These are phyloP conservation scores for Aspergillus sp. DNA, from an alignment of 2,329 filamentous ascomycete genomes.

Conservation along the genomic window DNA sequence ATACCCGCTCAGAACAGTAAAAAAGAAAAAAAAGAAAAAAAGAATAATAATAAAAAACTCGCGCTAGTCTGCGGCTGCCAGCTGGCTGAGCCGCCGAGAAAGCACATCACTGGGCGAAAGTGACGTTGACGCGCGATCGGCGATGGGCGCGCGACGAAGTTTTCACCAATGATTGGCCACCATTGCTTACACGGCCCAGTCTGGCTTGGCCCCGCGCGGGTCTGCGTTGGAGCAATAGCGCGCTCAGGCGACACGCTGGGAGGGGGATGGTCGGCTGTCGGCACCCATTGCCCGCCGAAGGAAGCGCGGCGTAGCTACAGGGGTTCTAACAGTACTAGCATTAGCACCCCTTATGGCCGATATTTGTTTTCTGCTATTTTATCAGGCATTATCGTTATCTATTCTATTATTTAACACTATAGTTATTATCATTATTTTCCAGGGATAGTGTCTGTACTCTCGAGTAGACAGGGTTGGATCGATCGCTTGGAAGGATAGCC, in stretches of 20 bases:
- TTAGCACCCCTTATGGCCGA: too few relatives aligned
- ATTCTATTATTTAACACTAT: too few relatives aligned
- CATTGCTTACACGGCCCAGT: conserved; percentile 7
- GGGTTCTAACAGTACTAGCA: too few relatives aligned
- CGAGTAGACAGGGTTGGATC: too few relatives aligned
- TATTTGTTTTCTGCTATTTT: too few relatives aligned
- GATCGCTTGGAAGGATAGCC: background rate
- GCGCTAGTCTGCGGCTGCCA: conserved; percentile 18
- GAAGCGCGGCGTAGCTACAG: conserved; percentile 15
- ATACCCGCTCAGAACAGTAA: background rate
- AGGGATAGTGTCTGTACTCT: too few relatives aligned
- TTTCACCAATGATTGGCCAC: conserved; percentile 11
- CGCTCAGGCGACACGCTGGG: conserved; percentile 25
- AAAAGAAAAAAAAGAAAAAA: background rate
- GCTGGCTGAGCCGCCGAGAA: conserved; percentile 17
- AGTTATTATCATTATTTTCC: too few relatives aligned
- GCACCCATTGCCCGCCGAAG: conserved; percentile 15
- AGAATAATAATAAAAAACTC: background rate
- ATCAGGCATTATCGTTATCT: too few relatives aligned
- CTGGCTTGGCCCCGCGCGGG: conserved; percentile 17
- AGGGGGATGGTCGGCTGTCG: conserved; percentile 5
- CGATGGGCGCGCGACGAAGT: conserved; percentile 22
- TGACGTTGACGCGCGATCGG: conserved; percentile 31
- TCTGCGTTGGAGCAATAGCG: conserved; percentile 17
- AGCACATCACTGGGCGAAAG: conserved; percentile 12